Conservation (phyloP, 139 green algal species). For the Chlorokybus atmophyticus region DNA sequence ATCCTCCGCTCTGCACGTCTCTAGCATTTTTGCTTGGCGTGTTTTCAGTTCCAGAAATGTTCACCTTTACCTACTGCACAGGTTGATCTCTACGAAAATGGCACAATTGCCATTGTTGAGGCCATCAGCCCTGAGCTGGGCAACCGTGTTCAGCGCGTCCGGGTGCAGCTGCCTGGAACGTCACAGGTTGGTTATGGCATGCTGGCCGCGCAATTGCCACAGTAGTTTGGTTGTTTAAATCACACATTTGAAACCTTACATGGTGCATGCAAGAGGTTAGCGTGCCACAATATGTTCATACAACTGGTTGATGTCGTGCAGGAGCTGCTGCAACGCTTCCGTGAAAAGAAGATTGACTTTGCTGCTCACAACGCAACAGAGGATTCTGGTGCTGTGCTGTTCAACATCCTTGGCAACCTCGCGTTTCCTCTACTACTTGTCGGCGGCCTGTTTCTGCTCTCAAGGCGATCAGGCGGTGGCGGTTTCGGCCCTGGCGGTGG, state of each 20-base stretch:
- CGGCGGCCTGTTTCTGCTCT: slow-evolving; percentile 97
- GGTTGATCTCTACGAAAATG: slow-evolving; percentile 99
- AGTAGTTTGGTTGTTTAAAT: too few relatives aligned
- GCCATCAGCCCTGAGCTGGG: slow-evolving; percentile 95
- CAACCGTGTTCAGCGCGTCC: slow-evolving; percentile 95
- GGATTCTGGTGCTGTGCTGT: slow-evolving; percentile 71
- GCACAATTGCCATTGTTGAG: slow-evolving; percentile 98
- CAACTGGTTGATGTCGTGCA: too few relatives aligned
- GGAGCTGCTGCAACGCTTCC: slow-evolving; percentile 93
- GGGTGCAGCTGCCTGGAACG: slow-evolving; percentile 94
- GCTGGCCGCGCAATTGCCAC: too few relatives aligned
- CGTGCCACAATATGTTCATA: too few relatives aligned
- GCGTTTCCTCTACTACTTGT: slow-evolving; percentile 97
- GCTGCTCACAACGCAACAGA: slow-evolving; percentile 87
- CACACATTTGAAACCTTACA: too few relatives aligned
- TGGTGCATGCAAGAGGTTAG: too few relatives aligned
- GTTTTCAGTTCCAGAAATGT: neutral
- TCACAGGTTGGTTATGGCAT: too few relatives aligned
- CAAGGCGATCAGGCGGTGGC: slow-evolving; percentile 46
- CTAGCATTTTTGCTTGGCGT: neutral
- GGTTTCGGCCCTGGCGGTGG: slow-evolving; percentile 70
- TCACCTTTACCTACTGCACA: too few relatives aligned
- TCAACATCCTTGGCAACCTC: slow-evolving; percentile 77
- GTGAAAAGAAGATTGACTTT: slow-evolving; percentile 98
- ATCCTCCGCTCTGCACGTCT: neutral